Evolutionary conservation across 2,329 filamentous ascomycete genomes (phyloP).

Genomic region (Fusarium incarnatum): DNA sequence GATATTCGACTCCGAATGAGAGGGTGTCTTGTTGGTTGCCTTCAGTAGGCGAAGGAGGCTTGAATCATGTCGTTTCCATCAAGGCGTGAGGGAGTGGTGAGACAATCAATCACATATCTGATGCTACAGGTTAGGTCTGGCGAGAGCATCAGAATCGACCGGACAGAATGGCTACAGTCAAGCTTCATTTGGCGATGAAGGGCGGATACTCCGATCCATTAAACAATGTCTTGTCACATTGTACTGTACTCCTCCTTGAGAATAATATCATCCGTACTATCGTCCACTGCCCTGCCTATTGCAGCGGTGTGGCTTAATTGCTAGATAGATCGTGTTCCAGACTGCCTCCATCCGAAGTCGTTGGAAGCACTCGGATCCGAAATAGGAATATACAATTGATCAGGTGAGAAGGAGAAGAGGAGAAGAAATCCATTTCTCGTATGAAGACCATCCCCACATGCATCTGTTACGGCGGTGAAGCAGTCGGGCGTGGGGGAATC

Average conservation of each 20-base stretch:
- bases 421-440: constrained; percentile 20
- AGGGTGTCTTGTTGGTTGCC: not conserved
- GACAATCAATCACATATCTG: not conserved
- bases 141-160: not conserved
- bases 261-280: not conserved
- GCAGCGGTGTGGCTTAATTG: constrained; percentile 34
- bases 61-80: not conserved
- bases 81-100: not conserved
- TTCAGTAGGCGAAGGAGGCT: not conserved
- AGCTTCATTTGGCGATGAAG: not conserved
- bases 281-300: not conserved
- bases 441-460: constrained; percentile 27
- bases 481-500: constrained; percentile 28
- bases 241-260: not conserved
- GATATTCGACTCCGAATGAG: not conserved
- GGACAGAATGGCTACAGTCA: not conserved
- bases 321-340: constrained; percentile 20
- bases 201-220: not conserved
- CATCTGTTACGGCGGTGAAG: constrained; percentile 35
- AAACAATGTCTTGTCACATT: not conserved
- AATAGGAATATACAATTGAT: constrained; percentile 28
- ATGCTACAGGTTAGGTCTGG: not conserved
- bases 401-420: constrained; percentile 31
- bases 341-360: constrained; percentile 8
- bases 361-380: constrained; percentile 17